Evolutionary conservation across 179 eudicot genomes (phyloP), one percentile per base, ranked within the genome.

Genomic region (Silene vulgaris): DNA sequence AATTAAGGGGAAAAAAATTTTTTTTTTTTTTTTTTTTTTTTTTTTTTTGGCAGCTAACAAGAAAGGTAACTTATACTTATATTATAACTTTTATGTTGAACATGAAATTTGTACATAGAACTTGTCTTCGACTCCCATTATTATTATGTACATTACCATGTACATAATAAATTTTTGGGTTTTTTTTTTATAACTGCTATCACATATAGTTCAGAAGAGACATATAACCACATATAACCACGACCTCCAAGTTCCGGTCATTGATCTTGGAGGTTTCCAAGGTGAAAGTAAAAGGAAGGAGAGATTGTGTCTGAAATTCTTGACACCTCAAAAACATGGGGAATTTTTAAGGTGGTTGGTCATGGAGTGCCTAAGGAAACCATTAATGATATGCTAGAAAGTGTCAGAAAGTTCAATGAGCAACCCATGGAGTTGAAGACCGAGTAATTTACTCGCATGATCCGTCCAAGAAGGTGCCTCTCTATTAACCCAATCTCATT

Each of bases 381-480:
- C n/a, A 26, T 50, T 2, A 35, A 71, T 7, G 61, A 8, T 23
- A 48, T 71, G 74, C 62, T 71, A 3, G 61, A 50, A 26, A 50
- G 74, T 20, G 62, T 71, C 0, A 52, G 74, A 2, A 17, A 71
- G 4, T 71, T 50, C 13, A 71, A 71, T 71, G 73, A 70, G 61
- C 73, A 70, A 48, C 60, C 60, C n/a, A 70, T 70, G 74, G 74
- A 71, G 62, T 4, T 50, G 4, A 71, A 71, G 74, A 20, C 61
- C 0, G 74, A 71, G 37, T 50, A 21, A n/a, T n/a, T 71, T 71
- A 71, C 40, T 71, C 74, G 9, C 62, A 71, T 50, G 74, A 71
- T 50, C 35, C n/a, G 40, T 21, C 21, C 2, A 71, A 71, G 74
- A 71, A 71, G 74, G 74, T 71, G 0, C 21, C 14, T 71, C 17